Percentiles rank a stretch among this genome's conserved stretches.
Conservation (phyloP, 169 alveolate species). For the Plasmodium gonderi region DNA sequence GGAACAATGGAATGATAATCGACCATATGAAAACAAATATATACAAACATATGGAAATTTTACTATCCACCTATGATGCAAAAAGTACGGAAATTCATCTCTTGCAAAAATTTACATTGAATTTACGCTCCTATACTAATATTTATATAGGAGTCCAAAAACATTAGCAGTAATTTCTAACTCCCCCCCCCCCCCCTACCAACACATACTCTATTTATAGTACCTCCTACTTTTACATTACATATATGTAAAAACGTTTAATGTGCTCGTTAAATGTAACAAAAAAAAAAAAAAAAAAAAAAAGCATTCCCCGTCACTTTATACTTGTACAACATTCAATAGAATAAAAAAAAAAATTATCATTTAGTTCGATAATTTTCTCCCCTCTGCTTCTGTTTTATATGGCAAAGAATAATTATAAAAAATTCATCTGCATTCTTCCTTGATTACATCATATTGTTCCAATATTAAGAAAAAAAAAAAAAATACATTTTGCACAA, state of each 20-base stretch:
- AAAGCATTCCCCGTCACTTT: too few species aligned
- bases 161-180: neutral
- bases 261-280: neutral
- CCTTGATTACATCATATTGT: neutral
- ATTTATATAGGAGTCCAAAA: neutral
- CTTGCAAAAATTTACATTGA: too few species aligned
- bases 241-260: neutral
- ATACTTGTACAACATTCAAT: neutral
- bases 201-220: neutral
- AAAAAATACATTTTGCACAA: neutral
- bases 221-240: neutral
- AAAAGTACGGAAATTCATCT: neutral
- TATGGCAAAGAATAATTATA: too few species aligned
- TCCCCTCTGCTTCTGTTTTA: too few species aligned
- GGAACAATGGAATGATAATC: neutral
- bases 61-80: neutral
- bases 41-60: neutral
- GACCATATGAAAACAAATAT: neutral
- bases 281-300: too few species aligned
- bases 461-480: neutral
- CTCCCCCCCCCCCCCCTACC: too few species aligned
- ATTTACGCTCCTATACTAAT: neutral
- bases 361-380: too few species aligned
- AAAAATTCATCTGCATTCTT: too few species aligned
- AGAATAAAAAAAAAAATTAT: too few species aligned